Percentiles rank a stretch among this genome's conserved stretches.
Conservation (phyloP, 441 rosid species). For the Arabidopsis hybrid region DNA sequence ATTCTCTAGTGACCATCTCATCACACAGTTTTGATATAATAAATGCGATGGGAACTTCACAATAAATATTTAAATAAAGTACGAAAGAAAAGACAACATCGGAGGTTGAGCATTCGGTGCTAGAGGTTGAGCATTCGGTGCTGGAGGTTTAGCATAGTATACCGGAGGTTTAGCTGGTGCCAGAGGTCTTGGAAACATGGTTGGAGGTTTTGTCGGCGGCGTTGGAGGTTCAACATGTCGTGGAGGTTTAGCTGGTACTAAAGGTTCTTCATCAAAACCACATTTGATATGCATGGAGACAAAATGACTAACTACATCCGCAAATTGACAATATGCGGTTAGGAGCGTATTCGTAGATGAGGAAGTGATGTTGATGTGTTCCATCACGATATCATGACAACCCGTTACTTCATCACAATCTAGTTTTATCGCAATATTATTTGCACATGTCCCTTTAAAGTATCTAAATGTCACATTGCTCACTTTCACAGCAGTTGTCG, state of each 20-base stretch:
- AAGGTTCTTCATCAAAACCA: not conserved
- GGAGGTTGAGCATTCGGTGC: not conserved
- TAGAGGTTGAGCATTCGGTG: not conserved
- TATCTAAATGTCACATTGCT: conserved; percentile 22
- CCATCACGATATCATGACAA: conserved; percentile 28
- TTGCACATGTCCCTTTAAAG: conserved; percentile 23
- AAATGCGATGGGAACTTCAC: not conserved
- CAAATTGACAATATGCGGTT: conserved; percentile 19
- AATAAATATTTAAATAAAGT: not conserved
- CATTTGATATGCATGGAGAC: conserved; percentile 3
- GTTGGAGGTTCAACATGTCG: too few relatives aligned
- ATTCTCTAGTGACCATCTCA: not conserved
- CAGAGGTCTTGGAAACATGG: not conserved
- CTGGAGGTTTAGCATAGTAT: not conserved
- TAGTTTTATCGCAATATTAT: conserved; percentile 21
- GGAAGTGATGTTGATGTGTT: conserved; percentile 33
- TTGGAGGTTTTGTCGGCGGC: not conserved
- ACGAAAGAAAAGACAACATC: not conserved
- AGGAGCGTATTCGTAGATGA: not conserved
- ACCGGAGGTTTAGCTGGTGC: not conserved
- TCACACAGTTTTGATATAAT: not conserved
- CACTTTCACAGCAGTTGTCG: conserved; percentile 17
- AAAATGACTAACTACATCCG: conserved; percentile 1
- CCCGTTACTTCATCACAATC: not conserved
- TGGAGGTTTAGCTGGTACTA: conserved; percentile 4